Base-by-base conservation (phyloP, 2,329 filamentous ascomycete species). In the Akanthomyces lecanii region DNA sequence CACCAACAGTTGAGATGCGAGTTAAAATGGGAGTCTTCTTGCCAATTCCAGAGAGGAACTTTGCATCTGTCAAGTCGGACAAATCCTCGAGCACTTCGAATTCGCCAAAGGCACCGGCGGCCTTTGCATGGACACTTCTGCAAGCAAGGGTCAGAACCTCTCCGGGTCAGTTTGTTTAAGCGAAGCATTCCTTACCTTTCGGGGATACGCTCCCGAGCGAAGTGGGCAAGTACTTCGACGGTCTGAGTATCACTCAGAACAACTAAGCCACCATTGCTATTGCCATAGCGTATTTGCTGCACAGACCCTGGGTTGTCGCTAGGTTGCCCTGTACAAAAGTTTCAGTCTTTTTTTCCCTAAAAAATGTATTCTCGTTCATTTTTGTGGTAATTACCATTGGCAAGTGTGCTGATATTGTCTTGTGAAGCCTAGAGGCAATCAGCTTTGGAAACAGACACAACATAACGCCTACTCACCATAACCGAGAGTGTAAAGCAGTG, bases 1-100 rank as follows among this genome's bases (percentile, higher is more conserved):
- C 86, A 18, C 85, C 84, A 6, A 91, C 88, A 2, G 85, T 89
- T 0, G 86, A 89, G 70, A 89, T 87, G 11, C 87, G 83, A 18
- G 85, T 63, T 2, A 64, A 45, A 11, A 66, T 60, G 4, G 76
- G 73, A 0, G 78, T 82, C 69, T 81, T 82, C 67, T 82, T 84
- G 4, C 82, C 82, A 33, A 81, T 70, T 1, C 72, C 72, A 47
- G 69, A 79, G 4, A 86, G 74, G 62, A 85, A 82, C 42, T 78
- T 76, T 21, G 82, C 81, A 2, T 75, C 76, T 1, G 81, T 85
- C 55, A 85, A 69, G 65, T 85, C 78, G 5, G 81, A 79, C 54
- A 85, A 77, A 66, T 86, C 82, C 45, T 82, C 72, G 1, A 80
- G 83, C 28, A 81, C 78, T 70, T 85, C 82, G 65, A 86, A 87